phyloP scores from a whole-genome alignment of 345 rosid genomes.

The Linum trigynum region DNA sequence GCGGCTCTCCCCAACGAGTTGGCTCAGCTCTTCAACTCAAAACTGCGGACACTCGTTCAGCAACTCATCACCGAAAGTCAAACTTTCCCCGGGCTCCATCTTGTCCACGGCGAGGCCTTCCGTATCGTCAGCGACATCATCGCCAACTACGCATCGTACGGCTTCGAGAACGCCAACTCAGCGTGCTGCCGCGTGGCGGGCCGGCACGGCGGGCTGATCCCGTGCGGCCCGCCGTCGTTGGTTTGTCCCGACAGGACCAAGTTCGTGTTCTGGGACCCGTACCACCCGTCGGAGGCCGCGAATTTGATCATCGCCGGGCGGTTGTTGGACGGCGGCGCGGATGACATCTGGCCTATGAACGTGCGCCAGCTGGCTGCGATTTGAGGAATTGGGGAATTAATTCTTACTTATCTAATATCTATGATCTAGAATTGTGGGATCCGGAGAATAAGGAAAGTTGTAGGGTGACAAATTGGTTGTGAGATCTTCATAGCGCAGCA shows the following conservation, averaged over 20 bases:
- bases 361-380: constrained; percentile 22
- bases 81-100: not conserved
- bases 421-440: too few species aligned
- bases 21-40: constrained; percentile 3
- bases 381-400: too few species aligned
- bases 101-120: constrained; percentile 9
- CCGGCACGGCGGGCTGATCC: constrained; percentile 9
- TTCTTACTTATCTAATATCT: too few species aligned
- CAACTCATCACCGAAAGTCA: constrained; percentile 6
- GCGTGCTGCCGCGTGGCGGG: constrained; percentile 35
- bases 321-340: constrained; percentile 25
- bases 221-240: constrained; percentile 19
- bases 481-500: too few species aligned
- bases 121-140: constrained; percentile 8
- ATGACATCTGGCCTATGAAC: constrained; percentile 35
- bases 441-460: too few species aligned
- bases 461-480: too few species aligned
- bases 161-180: constrained; percentile 19
- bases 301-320: constrained; percentile 26
- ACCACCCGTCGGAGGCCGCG: constrained; percentile 31
- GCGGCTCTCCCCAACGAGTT: not conserved
- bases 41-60: constrained; percentile 8
- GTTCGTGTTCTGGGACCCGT: constrained; percentile 9
- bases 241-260: constrained; percentile 28
- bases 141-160: constrained; percentile 9